Evolutionary conservation across 176 grass and related monocot genomes (phyloP).

Genomic region (Pontederia paniculata): DNA sequence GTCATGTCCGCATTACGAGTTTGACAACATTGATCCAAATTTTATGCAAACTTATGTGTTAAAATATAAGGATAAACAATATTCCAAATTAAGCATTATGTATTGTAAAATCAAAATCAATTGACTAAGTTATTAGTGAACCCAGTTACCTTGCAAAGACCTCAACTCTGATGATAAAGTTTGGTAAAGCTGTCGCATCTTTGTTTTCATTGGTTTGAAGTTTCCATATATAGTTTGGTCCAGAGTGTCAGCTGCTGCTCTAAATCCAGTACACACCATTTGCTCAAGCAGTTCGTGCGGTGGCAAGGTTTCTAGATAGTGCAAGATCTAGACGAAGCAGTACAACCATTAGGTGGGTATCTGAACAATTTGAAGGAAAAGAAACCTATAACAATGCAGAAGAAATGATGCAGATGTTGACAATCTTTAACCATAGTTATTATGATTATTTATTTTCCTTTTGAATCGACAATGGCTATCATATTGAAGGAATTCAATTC

Average conservation of each 20-base stretch:
- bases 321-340: slow-evolving; percentile 47
- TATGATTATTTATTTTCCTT: too few species aligned
- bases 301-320: slow-evolving; percentile 96
- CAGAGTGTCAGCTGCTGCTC: slow-evolving; percentile 72
- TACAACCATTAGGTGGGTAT: not conserved
- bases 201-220: slow-evolving; percentile 74
- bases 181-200: slow-evolving; percentile 77
- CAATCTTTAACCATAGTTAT: too few species aligned
- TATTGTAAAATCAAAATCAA: not conserved
- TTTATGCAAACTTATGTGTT: too few species aligned
- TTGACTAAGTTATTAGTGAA: slow-evolving; percentile 1
- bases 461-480: too few species aligned
- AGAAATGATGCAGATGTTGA: too few species aligned
- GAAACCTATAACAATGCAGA: too few species aligned
- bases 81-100: not conserved
- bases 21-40: too few species aligned
- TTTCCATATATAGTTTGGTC: slow-evolving; percentile 69
- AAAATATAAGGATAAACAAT: too few species aligned
- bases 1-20: too few species aligned
- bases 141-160: slow-evolving; percentile 60
- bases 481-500: too few species aligned
- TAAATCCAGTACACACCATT: slow-evolving; percentile 84
- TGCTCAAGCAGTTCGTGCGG: slow-evolving; percentile 89
- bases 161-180: slow-evolving; percentile 63
- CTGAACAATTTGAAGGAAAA: not conserved